Base-by-base conservation (phyloP, 2,329 filamentous ascomycete genomes). In the Paracoccidioides brasiliensis region DNA sequence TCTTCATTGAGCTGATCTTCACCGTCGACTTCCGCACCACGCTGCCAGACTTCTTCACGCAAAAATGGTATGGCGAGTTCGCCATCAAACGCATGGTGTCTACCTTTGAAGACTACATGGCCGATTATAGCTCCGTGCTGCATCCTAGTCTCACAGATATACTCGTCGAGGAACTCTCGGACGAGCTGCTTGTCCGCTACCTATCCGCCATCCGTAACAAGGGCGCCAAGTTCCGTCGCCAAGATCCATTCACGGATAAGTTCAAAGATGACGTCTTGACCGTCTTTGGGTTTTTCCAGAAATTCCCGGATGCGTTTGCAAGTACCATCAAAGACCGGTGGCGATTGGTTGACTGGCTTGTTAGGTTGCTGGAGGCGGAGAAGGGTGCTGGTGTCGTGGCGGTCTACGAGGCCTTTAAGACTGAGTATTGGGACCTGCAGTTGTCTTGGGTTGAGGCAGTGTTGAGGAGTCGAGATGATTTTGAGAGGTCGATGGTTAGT, bases 401-500 rank as follows among this genome's bases (percentile, higher is more conserved):
- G 53, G 83, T 88, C 1, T 97, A 95, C 66, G 85, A 85, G 63
- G 74, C 76, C 4, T 91, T 98, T 74, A 97, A 96, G 77, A 75
- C 73, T 42, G 79, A 81, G 48, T 96, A 95, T 70, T 95, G 91
- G 88, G 93, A 98, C 72, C 76, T 97, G 67, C 89, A 94, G 70
- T 84, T 97, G 57, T 85, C 84, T 48, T 98, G 93, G 93, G 90
- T 98, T 6, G 94, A 98, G 76, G 86, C 88, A 5, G 91, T 95
- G 50, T 68, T 98, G 60, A 80, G 90, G 62, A 79, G 83, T 1
- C 78, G 94, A 62, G 93, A 98, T 70, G 93, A 98, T 74, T 97
- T 95, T 72, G 93, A 97, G 70, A 79, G 91, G 62, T 80, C 81
- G 58, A 89, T 97, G 87, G 71, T 97, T 60, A 93, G 89, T 66